Evolutionary conservation across 2,329 filamentous ascomycete genomes (phyloP), one percentile per base, ranked within the genome.

Genomic region (Ciborinia camelliae): DNA sequence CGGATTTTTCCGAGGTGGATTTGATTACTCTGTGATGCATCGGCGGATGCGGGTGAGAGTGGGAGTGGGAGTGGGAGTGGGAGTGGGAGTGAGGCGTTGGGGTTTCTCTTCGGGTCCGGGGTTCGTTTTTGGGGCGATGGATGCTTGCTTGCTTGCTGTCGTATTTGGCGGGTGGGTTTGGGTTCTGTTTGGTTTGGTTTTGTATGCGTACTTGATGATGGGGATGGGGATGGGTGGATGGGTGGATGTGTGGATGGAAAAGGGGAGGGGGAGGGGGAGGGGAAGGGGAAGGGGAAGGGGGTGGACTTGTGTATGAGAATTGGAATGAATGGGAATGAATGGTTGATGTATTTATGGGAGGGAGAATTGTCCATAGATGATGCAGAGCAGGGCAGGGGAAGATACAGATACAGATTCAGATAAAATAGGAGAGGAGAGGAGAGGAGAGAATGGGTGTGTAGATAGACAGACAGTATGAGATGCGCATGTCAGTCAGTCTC

Each of bases 1-100:
- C 93, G 0, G 92, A 97, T 77, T 96, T 96, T 75, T 92, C 90
- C 0, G 91, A 96, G 77, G 81, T 94, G 35, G 92, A 96, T 78
- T 79, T 96, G 71, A 96, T 97, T 77, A 89, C 89, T 74, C 77
- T 96, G 67, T 96, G 32, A 2, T 45, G 6, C 15, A 4, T 28
- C n/a, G n/a, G n/a, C n/a, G n/a, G n/a, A n/a, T n/a, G n/a, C n/a
- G n/a, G 15, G 28, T 1, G 43, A 4, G 8, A 10, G 35, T 43
- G 48, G 48, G 28, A 12, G 8, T 23, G 23, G 12, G 23, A 18
- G 4, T 6, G 20, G 20, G 8, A 10, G 35, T 43, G 48, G 48
- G 28, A 12, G 8, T 23, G 23, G 12, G 23, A 18, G 4, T 6
- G 20, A 32, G 28, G 20, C 28, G 20, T 20, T 45, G 43, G 43